Evolutionary conservation across 495 filamentous ascomycete genomes (phyloP), one percentile per base, ranked within the genome.

Genomic region (Rhypophila decipiens): DNA sequence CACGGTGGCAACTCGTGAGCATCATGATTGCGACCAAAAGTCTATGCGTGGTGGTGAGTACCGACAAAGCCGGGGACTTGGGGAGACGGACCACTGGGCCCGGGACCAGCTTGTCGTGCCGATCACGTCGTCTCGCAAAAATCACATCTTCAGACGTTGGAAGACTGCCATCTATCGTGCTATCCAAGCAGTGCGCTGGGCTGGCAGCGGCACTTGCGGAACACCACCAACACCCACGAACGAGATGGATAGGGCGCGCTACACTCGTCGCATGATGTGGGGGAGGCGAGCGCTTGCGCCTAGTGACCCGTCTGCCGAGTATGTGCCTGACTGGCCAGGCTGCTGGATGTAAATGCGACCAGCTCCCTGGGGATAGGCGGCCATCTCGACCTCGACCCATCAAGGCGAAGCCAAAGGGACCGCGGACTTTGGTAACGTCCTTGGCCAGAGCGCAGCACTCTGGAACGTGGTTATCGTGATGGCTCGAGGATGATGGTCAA

Each of bases 241-340:
- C 13, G 8, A 7, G 13, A 8, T 33, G 29, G 29, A 37, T 15
- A 37, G 35, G 12, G n/a, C 35, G 35, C 35, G 35, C 35, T 37
- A 5, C 35, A 37, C 18, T 21, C 19, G 20, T 40, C 19, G 38
- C 20, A 23, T 52, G 50, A 27, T 57, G 54, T 51, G 54, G 54
- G 53, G 47, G 47, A 47, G 51, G 44, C 47, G 43, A 57, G 54
- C 47, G 54, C 54, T 57, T 54, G 54, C 54, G 54, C 47, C 46
- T 50, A 46, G 40, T 24, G 36, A 29, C 31, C 46, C 15, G 39
- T 29, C 38, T 40, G 35, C 35, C 15, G 35, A 37, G 35, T 15
- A 37, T 9, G 20, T 18, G 15, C 37, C 40, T 46, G 41, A 56
- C 15, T 38, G 46, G 45, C 42, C 13, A 18, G 46, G 12, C 17